phyloP scores from a whole-genome alignment of 805 yeast species.

The Cyberlindnera saturnus region DNA sequence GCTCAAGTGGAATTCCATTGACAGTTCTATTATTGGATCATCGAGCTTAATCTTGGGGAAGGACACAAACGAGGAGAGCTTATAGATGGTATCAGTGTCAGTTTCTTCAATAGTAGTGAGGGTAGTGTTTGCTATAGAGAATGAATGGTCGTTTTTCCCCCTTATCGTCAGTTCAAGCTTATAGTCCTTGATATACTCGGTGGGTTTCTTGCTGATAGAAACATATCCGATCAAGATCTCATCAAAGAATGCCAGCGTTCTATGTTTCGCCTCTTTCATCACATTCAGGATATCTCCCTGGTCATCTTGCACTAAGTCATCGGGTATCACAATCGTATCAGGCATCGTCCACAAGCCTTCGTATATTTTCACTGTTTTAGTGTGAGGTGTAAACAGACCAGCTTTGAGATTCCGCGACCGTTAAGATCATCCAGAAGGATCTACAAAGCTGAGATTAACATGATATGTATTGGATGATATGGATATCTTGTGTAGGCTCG shows the following conservation, averaged over 20 bases:
- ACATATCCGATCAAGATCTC: constrained; percentile 10
- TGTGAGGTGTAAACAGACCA: no score
- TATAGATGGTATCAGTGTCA: constrained; percentile 1
- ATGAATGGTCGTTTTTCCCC: background rate
- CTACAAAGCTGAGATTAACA: no score
- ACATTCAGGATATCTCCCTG: background rate
- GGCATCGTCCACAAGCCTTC: background rate
- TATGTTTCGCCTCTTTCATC: background rate
- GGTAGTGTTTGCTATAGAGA: background rate
- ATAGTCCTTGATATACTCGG: background rate
- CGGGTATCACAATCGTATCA: background rate
- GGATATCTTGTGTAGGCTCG: no score
- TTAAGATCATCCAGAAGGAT: no score
- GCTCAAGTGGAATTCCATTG: constrained; percentile 1
- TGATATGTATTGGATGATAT: no score
- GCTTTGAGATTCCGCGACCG: no score
- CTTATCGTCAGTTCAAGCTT: background rate
- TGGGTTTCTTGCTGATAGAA: constrained; percentile 1
- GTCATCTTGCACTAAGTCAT: background rate
- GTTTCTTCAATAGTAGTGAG: background rate
- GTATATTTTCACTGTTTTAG: no score
- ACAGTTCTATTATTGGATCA: constrained; percentile 12
- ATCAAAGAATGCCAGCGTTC: constrained; percentile 9
- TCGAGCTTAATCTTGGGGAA: constrained; percentile 21
- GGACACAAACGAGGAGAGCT: constrained; percentile 10